Conservation (phyloP, 257 asterid species). For the Rhazya stricta region DNA sequence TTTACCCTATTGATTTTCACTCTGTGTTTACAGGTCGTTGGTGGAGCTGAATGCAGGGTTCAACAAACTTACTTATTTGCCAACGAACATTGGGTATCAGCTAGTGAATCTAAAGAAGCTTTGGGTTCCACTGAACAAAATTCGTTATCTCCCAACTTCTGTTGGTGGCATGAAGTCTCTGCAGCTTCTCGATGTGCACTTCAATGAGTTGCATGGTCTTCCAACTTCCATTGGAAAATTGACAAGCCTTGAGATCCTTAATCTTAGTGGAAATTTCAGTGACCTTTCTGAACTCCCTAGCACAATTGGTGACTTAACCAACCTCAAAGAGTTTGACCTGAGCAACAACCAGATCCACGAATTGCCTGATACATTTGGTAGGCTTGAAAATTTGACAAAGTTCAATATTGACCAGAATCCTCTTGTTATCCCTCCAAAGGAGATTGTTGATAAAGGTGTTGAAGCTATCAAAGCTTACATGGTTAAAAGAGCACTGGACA, state of each 20-base stretch:
- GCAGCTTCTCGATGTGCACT: slow-evolving; percentile 50
- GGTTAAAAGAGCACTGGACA: slow-evolving; percentile 56
- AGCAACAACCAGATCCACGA: slow-evolving; percentile 91
- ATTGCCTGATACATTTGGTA: slow-evolving; percentile 66
- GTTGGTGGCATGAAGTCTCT: slow-evolving; percentile 75
- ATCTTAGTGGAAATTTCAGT: slow-evolving; percentile 77
- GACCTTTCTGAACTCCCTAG: slow-evolving; percentile 72
- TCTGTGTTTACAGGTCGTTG: slow-evolving; percentile 46
- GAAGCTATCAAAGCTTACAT: slow-evolving; percentile 62
- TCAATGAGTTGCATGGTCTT: slow-evolving; percentile 77
- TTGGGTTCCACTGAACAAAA: slow-evolving; percentile 61
- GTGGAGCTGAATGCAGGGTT: slow-evolving; percentile 69
- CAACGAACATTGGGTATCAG: slow-evolving; percentile 78
- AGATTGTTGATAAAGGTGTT: slow-evolving; percentile 56
- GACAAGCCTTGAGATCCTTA: slow-evolving; percentile 60
- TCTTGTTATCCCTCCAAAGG: slow-evolving; percentile 71
- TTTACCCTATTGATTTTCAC: slow-evolving; percentile 8
- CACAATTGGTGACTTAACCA: slow-evolving; percentile 60
- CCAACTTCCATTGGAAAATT: slow-evolving; percentile 64
- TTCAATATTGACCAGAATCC: slow-evolving; percentile 80
- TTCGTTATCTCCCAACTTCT: slow-evolving; percentile 75
- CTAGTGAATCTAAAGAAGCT: slow-evolving; percentile 54
- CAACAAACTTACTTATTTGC: slow-evolving; percentile 75
- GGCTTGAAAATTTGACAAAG: slow-evolving; percentile 48
- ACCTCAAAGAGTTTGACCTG: slow-evolving; percentile 75